Conservation (phyloP, 2,329 filamentous ascomycete genomes). For the Venturiaceae sp. region DNA sequence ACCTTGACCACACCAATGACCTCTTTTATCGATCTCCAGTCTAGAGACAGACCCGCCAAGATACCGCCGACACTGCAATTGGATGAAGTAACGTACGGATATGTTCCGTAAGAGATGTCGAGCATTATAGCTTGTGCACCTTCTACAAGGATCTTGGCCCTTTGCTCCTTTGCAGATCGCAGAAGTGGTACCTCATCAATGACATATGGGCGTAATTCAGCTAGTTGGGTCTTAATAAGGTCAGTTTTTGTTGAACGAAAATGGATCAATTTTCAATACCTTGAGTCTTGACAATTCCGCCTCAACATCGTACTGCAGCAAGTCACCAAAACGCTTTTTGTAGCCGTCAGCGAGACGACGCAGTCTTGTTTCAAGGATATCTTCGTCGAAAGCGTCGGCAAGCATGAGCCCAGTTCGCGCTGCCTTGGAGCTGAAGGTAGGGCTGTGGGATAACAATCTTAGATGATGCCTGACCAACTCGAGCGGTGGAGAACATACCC, state of each 20-base stretch:
- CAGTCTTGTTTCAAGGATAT: constrained; percentile 57
- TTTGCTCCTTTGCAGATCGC: constrained; percentile 47
- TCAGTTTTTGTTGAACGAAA: background rate
- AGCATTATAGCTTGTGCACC: constrained; percentile 61
- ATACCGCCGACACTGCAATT: constrained; percentile 50
- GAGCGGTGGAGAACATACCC: background rate
- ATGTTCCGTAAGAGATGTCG: constrained; percentile 49
- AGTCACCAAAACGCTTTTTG: constrained; percentile 58
- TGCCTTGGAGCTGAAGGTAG: constrained; percentile 54
- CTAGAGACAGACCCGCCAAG: constrained; percentile 52
- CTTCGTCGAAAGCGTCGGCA: constrained; percentile 57
- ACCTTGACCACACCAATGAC: constrained; percentile 59
- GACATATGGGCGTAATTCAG: constrained; percentile 48
- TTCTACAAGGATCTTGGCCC: constrained; percentile 56
- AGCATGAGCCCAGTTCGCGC: constrained; percentile 57
- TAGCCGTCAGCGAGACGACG: constrained; percentile 51
- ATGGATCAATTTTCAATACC: constrained; percentile 19
- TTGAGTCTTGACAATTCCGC: constrained; percentile 57
- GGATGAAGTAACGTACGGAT: constrained; percentile 7
- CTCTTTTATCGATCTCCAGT: constrained; percentile 50
- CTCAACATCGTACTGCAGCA: constrained; percentile 58
- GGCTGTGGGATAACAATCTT: constrained; percentile 23
- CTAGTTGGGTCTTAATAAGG: constrained; percentile 38
- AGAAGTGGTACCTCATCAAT: constrained; percentile 61
- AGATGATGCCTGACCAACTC: background rate